A percentile compares a stretch with the other conserved stretches of the same genome.
phyloP scores from a whole-genome alignment of 805 yeast species.

The Ogataea corticis region DNA sequence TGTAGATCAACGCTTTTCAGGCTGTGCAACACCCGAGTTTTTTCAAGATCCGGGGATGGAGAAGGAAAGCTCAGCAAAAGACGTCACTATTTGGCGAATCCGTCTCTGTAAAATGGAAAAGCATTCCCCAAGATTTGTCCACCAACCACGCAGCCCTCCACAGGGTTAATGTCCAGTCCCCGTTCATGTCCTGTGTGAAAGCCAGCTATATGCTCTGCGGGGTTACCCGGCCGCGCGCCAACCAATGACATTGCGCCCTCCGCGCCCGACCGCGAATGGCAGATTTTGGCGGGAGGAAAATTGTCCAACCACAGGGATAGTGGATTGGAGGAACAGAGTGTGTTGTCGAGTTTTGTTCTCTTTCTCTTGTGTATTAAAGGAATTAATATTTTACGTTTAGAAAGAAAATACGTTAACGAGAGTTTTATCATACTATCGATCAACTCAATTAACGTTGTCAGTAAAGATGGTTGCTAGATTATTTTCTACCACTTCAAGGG shows the following conservation, averaged over 20 bases:
- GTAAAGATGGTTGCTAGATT: conserved; percentile 49
- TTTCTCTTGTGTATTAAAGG: conserved; percentile 7
- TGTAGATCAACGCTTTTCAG: neutral
- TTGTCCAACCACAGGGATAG: conserved; percentile 7
- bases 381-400: neutral
- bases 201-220: neutral
- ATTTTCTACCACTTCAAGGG: conserved; percentile 69
- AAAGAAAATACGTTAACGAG: conserved; percentile 1
- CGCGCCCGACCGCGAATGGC: conserved; percentile 4
- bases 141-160: too few relatives aligned
- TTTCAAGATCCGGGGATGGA: conserved; percentile 2
- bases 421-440: conserved; percentile 11
- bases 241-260: conserved; percentile 6
- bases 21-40: too few relatives aligned
- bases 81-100: too few relatives aligned
- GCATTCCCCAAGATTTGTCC: too few relatives aligned
- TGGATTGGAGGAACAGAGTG: conserved; percentile 14
- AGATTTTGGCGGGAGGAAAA: conserved; percentile 7
- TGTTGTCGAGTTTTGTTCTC: conserved; percentile 22
- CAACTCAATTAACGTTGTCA: conserved; percentile 18
- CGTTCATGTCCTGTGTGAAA: too few relatives aligned
- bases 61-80: too few relatives aligned
- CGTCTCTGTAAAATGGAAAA: neutral
- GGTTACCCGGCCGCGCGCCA: conserved; percentile 6
- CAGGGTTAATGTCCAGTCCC: too few relatives aligned